Percentiles rank a stretch among this genome's conserved stretches.
Evolutionary conservation across 2,329 filamentous ascomycete genomes (phyloP).

Genomic region (Colletotrichum lindemuthianum): DNA sequence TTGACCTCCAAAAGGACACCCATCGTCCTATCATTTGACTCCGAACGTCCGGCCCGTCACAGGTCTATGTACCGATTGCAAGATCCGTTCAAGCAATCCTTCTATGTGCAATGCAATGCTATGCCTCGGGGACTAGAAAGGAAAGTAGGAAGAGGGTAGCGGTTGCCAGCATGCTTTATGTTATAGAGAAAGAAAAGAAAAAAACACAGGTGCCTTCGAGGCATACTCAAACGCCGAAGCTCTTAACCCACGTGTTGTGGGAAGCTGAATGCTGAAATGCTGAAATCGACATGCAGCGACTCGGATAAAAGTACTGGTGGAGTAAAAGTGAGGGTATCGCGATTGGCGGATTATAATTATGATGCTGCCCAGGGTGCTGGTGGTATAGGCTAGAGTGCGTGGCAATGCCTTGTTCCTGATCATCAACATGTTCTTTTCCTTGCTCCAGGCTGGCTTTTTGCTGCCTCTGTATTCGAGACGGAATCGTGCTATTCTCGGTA

Average conservation of each 20-base stretch:
- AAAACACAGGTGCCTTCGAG: background rate
- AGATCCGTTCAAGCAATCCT: constrained; percentile 27
- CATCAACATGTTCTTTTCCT: constrained; percentile 2
- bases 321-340: constrained; percentile 25
- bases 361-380: constrained; percentile 23
- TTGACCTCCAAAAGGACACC: constrained; percentile 32
- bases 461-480: constrained; percentile 20
- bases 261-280: constrained; percentile 25
- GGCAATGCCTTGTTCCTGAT: constrained; percentile 4
- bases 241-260: background rate
- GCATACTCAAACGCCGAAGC: constrained; percentile 28
- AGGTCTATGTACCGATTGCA: constrained; percentile 34
- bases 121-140: constrained; percentile 1
- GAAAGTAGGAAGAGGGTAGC: constrained; percentile 16
- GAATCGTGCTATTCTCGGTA: constrained; percentile 7
- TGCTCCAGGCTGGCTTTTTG: constrained; percentile 15
- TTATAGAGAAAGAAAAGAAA: background rate
- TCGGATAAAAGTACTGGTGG: constrained; percentile 14
- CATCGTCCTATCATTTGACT: constrained; percentile 33
- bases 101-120: constrained; percentile 35
- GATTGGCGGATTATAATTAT: constrained; percentile 34
- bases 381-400: constrained; percentile 7
- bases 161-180: constrained; percentile 29
- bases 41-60: constrained; percentile 31
- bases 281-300: constrained; percentile 12